phyloP scores from a whole-genome alignment of 2,329 filamentous ascomycete species.

The Metarhizium robertsii region DNA sequence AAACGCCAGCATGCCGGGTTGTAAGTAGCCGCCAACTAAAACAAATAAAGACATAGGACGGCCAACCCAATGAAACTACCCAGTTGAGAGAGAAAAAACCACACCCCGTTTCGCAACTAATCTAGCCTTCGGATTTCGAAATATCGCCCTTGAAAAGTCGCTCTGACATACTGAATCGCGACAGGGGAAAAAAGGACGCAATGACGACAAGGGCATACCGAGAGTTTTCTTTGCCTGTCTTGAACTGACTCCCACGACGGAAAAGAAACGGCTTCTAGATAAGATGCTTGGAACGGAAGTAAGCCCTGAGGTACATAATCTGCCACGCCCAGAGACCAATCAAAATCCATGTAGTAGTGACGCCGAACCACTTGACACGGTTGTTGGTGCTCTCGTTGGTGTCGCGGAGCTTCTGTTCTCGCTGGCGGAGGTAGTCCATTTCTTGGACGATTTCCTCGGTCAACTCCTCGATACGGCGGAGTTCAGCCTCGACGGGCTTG shows the following conservation, averaged over 20 bases:
- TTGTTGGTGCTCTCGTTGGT: constrained; percentile 99
- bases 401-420: constrained; percentile 93
- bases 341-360: constrained; percentile 85
- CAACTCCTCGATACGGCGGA: constrained; percentile 86
- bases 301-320: constrained; percentile 92
- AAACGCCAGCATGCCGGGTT: constrained; percentile 11
- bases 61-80: background rate
- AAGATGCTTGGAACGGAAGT: constrained; percentile 62
- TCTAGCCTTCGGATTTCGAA: background rate
- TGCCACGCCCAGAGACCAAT: constrained; percentile 90
- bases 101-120: background rate
- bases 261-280: constrained; percentile 17
- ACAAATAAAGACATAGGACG: background rate
- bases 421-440: constrained; percentile 87
- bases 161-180: background rate
- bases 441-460: constrained; percentile 80
- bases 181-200: background rate
- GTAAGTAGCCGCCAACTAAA: constrained; percentile 1
- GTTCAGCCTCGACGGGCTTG: constrained; percentile 90
- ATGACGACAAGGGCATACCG: background rate
- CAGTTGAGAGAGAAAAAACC: background rate
- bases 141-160: background rate
- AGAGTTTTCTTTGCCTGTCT: background rate
- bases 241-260: background rate
- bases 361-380: constrained; percentile 96